These are phyloP conservation scores for Pleurotus sapidus DNA, from an alignment of 768 basidiomycete species.

Conservation along the genomic window DNA sequence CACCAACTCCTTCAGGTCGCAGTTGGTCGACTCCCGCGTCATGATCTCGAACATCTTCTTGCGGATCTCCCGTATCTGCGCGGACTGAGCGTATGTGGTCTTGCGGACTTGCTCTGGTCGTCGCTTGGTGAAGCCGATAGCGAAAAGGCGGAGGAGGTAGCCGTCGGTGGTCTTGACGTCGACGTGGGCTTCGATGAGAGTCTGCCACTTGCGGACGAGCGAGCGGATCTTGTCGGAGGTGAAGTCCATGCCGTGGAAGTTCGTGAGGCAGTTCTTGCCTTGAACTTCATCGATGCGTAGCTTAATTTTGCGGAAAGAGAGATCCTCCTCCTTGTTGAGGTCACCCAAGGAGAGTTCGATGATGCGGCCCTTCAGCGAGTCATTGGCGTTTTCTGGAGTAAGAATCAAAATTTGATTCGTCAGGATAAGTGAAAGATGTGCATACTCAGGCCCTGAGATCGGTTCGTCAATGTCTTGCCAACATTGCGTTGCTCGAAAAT, in stretches of 20 bases:
- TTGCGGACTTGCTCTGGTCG: conserved; percentile 96
- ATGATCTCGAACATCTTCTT: conserved; percentile 99
- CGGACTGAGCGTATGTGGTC: conserved; percentile 96
- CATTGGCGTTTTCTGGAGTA: conserved; percentile 89
- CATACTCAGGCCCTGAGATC: conserved; percentile 97
- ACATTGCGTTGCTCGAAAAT: conserved; percentile 96
- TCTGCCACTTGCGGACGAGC: conserved; percentile 99
- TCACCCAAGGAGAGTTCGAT: conserved; percentile 96
- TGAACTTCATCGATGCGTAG: conserved; percentile 94
- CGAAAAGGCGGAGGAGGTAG: conserved; percentile 97
- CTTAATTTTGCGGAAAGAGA: conserved; percentile 99
- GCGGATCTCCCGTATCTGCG: conserved; percentile 95
- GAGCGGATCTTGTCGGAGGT: conserved; percentile 99
- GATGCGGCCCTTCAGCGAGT: conserved; percentile 96
- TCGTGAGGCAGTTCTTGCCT: conserved; percentile 99
- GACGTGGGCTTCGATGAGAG: conserved; percentile 97
- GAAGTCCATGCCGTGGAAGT: conserved; percentile 99
- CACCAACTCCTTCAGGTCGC: conserved; percentile 96
- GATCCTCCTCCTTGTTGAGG: conserved; percentile 99
- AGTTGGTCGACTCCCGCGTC: conserved; percentile 91
- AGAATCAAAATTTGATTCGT: neutral
- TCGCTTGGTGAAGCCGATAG: conserved; percentile 98
- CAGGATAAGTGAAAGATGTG: no score
- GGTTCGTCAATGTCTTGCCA: conserved; percentile 98
- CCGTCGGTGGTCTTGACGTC: conserved; percentile 99